Evolutionary conservation across 1,284 basidiomycete species (phyloP), one percentile per base, ranked within the genome.

Genomic region (Porodaedalea pini): DNA sequence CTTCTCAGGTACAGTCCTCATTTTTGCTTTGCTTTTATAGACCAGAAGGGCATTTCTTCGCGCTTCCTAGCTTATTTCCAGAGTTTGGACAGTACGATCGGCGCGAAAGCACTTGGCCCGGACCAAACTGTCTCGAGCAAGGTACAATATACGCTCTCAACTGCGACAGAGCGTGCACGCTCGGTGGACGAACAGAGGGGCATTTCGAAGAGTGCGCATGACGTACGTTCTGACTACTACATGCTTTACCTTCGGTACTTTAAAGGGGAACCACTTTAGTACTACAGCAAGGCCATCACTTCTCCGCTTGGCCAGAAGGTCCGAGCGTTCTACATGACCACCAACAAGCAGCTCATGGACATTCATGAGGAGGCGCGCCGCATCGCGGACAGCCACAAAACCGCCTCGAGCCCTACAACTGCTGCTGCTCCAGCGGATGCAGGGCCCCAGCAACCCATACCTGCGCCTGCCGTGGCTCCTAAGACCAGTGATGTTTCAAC

Each of bases 321-420:
- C 40, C 71, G 76, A 37, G 67, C 71, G 0, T 94, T 93, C 71
- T 94, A 94, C 74, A 92, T 89, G 7, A 74, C 72, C 21, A 91
- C 91, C 0, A 78, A 84, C 29, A 94, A 94, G 72, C 87, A 92
- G 67, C 83, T 90, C 15, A 69, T 78, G 36, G 92, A 94, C 67
- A 92, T 94, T 54, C 92, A 94, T 67, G 91, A 92, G 66, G 92
- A 95, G 71, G 92, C 92, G 1, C 76, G 79, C 57, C 83, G 92
- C 43, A 90, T 94, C 66, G 80, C 82, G 27, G 78, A 79, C 21
- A 71, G 77, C 57, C 81, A 89, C 64, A 86, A 86, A 67, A 63
- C 68, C 7, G 51, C 39, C 21, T 29, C 66, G 8, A 61, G 61
- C 36, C 36, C 62, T 29, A 58, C 66, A 4, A 39, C 67, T 11